Conservation (phyloP, 2,329 filamentous ascomycete species). For the Chrysoporthe cubensis region DNA sequence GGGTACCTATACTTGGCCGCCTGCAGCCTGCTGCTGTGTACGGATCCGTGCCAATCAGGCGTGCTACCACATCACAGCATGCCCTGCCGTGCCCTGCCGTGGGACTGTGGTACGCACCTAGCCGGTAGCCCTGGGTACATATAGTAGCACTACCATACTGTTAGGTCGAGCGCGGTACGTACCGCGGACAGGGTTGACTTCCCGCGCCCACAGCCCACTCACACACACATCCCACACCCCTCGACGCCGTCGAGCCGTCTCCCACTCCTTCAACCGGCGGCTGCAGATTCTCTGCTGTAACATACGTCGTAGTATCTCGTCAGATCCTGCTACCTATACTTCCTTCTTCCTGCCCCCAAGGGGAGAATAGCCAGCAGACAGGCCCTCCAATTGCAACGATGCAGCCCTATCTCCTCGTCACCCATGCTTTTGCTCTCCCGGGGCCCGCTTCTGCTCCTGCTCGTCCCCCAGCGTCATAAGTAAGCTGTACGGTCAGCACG, state of each 20-base stretch:
- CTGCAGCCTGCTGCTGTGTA: not conserved
- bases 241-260: not conserved
- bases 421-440: constrained; percentile 1
- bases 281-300: constrained; percentile 1
- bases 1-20: not conserved
- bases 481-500: not conserved
- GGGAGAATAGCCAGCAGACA: not conserved
- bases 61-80: not conserved
- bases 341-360: not conserved
- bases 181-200: not conserved
- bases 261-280: not conserved
- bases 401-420: constrained; percentile 28
- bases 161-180: not conserved
- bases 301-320: not conserved
- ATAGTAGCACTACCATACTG: not conserved
- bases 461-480: constrained; percentile 6
- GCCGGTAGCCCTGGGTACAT: not conserved
- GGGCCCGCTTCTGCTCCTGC: not conserved
- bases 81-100: not conserved
- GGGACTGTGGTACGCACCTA: no score
- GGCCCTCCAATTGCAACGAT: constrained; percentile 28
- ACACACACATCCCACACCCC: not conserved
- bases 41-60: not conserved
- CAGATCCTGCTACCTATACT: not conserved
- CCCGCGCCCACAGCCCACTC: not conserved